Base-by-base conservation (phyloP, 495 filamentous ascomycete genomes). In the Corynascus novoguineensis region DNA sequence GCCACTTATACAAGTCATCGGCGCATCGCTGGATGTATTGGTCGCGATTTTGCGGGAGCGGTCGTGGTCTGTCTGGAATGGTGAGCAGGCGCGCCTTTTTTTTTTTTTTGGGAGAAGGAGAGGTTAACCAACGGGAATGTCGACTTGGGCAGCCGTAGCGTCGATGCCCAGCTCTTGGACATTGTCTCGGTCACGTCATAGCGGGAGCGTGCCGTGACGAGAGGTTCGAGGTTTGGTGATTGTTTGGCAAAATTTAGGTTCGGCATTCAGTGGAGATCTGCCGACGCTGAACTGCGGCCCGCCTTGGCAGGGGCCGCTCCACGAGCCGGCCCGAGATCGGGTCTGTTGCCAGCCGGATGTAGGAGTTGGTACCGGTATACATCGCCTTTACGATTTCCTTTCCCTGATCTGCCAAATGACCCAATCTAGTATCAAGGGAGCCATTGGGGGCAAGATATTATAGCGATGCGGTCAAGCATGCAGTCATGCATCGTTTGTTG, bases 1-100 rank as follows among this genome's bases (percentile, higher is more conserved):
- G 95, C 91, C 90, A 96, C 60, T 81, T 73, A 75, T 97, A 97
- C 10, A 97, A 80, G 29, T 88, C 82, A 74, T 96, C 89, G 71
- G 92, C 86, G 73, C 87, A 95, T 81, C 78, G 77, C 61, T 83
- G 74, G 29, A 93, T 78, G 67, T 90, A 89, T 71, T 82, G 81
- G 19, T 79, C 63, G 32, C 76, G 70, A 27, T 67, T 48, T n/a
- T 73, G 64, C 40, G 71, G 67, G 27, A 68, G 66, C n/a, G 81
- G 78, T 38, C 80, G 77, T 44, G 73, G 72, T 41, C 74, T 79
- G 51, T 22, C n/a, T n/a, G n/a, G 38, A 10, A 14, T 25, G 6
- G 61, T 71, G 44, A 70, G 66, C 55, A 15, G 11, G 11, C 11
- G 35, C 29, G 29, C 29, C 29, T 38, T 38, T 5, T 40, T n/a